Evolutionary conservation across 2,329 filamentous ascomycete species (phyloP).

Genomic region (Orbilia blumenaviensis): DNA sequence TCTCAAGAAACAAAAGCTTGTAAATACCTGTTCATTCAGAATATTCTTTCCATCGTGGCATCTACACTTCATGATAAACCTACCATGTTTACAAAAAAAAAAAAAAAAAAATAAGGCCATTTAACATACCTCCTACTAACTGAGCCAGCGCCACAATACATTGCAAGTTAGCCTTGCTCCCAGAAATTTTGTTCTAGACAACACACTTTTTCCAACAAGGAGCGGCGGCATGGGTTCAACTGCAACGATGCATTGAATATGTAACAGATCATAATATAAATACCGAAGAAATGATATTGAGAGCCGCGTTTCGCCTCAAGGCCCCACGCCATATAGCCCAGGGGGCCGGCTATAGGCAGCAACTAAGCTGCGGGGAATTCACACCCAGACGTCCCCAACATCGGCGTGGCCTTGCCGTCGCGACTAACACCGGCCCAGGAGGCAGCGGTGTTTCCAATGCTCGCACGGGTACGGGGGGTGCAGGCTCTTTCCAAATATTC

Average conservation of each 20-base stretch:
- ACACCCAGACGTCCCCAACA: background rate
- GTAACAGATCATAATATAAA: background rate
- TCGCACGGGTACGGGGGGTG: background rate
- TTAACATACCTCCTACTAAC: no score
- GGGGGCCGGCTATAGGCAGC: background rate
- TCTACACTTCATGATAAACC: no score
- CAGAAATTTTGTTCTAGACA: background rate
- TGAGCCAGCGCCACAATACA: no score
- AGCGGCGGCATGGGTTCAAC: background rate
- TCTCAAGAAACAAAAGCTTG: background rate
- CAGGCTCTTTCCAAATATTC: slow-evolving; percentile 81
- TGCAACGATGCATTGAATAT: background rate
- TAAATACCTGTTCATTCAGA: background rate
- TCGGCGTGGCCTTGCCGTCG: background rate
- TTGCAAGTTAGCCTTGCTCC: no score
- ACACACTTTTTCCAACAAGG: background rate
- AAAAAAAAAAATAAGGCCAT: no score
- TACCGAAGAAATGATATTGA: background rate
- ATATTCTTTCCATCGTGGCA: no score
- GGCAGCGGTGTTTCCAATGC: background rate
- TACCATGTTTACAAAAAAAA: no score
- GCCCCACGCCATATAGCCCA: background rate
- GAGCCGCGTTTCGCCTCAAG: background rate
- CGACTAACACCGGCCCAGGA: background rate
- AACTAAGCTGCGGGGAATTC: background rate